Percentiles rank a stretch among this genome's conserved stretches.
Conservation (phyloP, 176 grass and related monocot genomes). For the Ananas comosus region DNA sequence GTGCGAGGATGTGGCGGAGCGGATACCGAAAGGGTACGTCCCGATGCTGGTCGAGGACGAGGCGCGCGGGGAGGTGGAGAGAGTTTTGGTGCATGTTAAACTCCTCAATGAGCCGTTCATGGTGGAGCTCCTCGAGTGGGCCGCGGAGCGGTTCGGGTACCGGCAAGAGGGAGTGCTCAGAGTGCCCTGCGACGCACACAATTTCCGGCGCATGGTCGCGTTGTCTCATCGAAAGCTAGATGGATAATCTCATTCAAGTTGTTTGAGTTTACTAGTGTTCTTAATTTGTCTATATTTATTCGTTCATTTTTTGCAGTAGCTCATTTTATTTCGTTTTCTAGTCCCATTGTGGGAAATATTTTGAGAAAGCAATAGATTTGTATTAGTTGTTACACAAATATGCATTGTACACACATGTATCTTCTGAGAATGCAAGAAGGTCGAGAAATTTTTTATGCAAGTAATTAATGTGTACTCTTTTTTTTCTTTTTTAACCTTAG, state of each 20-base stretch:
- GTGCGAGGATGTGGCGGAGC: not conserved
- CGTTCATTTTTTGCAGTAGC: too few relatives aligned
- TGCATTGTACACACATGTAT: too few relatives aligned
- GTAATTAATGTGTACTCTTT: too few relatives aligned
- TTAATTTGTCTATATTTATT: too few relatives aligned
- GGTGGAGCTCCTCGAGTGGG: constrained; percentile 4
- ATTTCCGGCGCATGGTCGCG: constrained; percentile 24
- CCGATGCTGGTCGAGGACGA: constrained; percentile 17
- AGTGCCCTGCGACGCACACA: constrained; percentile 14
- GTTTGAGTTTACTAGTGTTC: too few relatives aligned
- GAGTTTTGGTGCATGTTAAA: constrained; percentile 1
- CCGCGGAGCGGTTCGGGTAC: constrained; percentile 13
- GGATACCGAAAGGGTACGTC: constrained; percentile 13
- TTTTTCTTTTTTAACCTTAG: too few relatives aligned
- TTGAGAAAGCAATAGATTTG: too few relatives aligned
- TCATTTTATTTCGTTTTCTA: too few relatives aligned
- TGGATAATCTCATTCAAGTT: not conserved
- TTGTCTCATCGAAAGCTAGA: constrained; percentile 12
- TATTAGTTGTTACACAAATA: too few relatives aligned
- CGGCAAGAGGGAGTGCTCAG: constrained; percentile 29
- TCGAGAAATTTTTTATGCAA: too few relatives aligned
- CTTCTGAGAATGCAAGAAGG: too few relatives aligned
- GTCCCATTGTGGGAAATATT: too few relatives aligned
- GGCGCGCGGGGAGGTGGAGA: not conserved
- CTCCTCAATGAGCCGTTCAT: constrained; percentile 2